These are phyloP conservation scores for Cubamyces lactineus DNA, from an alignment of 768 basidiomycete genomes.

Conservation along the genomic window DNA sequence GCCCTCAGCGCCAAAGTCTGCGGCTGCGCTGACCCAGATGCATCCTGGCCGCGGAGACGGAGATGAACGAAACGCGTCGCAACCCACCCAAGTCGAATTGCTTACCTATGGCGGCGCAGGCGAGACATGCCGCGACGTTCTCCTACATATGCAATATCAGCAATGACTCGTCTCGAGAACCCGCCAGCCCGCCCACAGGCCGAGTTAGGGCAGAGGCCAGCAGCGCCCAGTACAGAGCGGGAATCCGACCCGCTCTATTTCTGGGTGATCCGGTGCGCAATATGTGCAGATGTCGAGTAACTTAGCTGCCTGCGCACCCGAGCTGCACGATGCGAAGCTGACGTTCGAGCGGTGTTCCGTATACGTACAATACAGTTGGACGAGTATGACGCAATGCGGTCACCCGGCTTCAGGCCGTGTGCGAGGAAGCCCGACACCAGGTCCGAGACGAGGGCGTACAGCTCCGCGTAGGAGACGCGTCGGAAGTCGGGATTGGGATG, in stretches of 20 bases:
- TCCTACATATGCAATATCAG: slow-evolving; percentile 47
- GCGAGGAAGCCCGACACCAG: slow-evolving; percentile 58
- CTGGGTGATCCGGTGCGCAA: neutral
- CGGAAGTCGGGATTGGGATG: slow-evolving; percentile 48
- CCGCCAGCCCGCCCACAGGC: too few relatives aligned
- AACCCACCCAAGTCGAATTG: neutral
- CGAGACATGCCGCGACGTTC: slow-evolving; percentile 68
- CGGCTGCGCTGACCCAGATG: slow-evolving; percentile 84
- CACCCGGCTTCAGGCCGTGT: slow-evolving; percentile 60
- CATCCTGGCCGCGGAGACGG: slow-evolving; percentile 41
- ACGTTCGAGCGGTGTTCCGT: neutral
- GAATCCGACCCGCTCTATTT: neutral
- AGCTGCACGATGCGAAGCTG: neutral
- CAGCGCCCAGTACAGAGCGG: neutral
- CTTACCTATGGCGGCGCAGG: slow-evolving; percentile 63
- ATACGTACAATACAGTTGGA: slow-evolving; percentile 74
- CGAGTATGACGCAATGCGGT: slow-evolving; percentile 77
- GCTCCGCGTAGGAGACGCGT: slow-evolving; percentile 55
- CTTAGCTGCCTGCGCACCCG: neutral
- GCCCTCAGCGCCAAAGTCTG: slow-evolving; percentile 81
- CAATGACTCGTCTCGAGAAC: slow-evolving; percentile 1
- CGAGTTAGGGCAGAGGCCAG: too few relatives aligned
- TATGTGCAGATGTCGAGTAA: too few relatives aligned
- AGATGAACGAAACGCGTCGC: neutral
- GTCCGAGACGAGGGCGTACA: slow-evolving; percentile 60